Conservation (phyloP, 768 basidiomycete genomes). For the Cyathus striatus region DNA sequence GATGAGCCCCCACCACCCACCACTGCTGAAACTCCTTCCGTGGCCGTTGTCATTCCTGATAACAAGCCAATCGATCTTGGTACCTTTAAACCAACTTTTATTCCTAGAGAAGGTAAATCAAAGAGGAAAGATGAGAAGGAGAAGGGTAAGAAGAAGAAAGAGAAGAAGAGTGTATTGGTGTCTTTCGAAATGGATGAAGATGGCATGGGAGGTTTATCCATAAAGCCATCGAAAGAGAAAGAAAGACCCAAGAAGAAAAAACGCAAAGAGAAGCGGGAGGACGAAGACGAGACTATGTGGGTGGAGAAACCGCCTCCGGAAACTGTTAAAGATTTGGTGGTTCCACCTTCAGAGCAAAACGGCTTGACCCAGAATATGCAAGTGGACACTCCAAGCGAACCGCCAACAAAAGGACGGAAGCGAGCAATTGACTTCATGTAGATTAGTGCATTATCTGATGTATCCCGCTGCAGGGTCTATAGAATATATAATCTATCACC, state of each 20-base stretch:
- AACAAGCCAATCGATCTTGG: slow-evolving; percentile 42
- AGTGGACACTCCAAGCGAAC: slow-evolving; percentile 10
- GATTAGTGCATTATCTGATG: slow-evolving; percentile 3
- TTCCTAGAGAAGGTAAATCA: slow-evolving; percentile 52
- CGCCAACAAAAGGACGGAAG: slow-evolving; percentile 45
- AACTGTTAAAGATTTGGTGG: slow-evolving; percentile 32
- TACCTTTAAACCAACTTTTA: slow-evolving; percentile 89
- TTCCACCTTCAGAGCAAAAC: slow-evolving; percentile 9
- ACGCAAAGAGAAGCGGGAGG: slow-evolving; percentile 32
- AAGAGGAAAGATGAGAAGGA: slow-evolving; percentile 44
- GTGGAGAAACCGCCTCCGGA: slow-evolving; percentile 59
- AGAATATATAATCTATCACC: slow-evolving; percentile 1
- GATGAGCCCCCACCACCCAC: not conserved
- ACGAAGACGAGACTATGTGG: slow-evolving; percentile 57
- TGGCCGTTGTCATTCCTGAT: slow-evolving; percentile 12
- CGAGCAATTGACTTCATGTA: slow-evolving; percentile 77
- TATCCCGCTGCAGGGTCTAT: slow-evolving; percentile 2
- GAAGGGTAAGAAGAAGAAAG: slow-evolving; percentile 35
- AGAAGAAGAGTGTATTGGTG: slow-evolving; percentile 45
- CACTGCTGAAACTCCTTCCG: slow-evolving; percentile 8
- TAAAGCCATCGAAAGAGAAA: slow-evolving; percentile 29
- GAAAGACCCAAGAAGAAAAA: slow-evolving; percentile 39
- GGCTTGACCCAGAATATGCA: slow-evolving; percentile 9
- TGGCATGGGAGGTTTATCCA: slow-evolving; percentile 30
- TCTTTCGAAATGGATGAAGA: slow-evolving; percentile 79